Base-by-base conservation (phyloP, 1,284 basidiomycete genomes). In the Cutaneotrichosporon dermatis region DNA sequence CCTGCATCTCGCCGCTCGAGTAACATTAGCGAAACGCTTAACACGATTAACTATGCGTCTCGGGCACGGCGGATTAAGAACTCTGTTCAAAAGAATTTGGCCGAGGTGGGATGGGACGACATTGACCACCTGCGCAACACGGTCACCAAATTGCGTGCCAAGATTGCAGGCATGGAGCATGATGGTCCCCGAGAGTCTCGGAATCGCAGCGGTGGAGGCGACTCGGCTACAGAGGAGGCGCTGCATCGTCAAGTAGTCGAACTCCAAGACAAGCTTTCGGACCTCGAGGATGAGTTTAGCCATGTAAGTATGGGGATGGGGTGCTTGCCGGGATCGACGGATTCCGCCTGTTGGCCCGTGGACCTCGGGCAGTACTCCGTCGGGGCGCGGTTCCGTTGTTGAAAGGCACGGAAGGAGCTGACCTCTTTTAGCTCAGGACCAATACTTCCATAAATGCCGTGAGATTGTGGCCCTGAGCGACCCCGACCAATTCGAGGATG, bases 21-120 rank as follows among this genome's bases (percentile, higher is more conserved):
- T 95, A 99, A 99, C 77, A 85, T 90, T 4, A 87, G 83, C 65
- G 95, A 99, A 79, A 98, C 96, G 0, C 82, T 97, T 67, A 97
- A 96, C 76, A 99, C 95, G 6, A 84, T 99, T 71, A 97, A 98
- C 78, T 99, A 99, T 73, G 96, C 96, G 42, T 95, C 97, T 66
- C 89, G 96, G 35, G 96, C 95, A 1, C 82, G 94, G 66, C 96
- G 96, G 73, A 99, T 99, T 82, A 95, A 95, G 80, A 99, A 99
- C 73, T 83, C 87, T 52, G 93, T 91, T 2, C 86, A 91, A 57
- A 83, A 95, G 62, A 96, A 94, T 75, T 90, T 95, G 78, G 88
- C 88, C 69, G 96, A 99, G 78, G 91, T 92, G 54, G 96, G 95
- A 4, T 99, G 95, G 95, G 94, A 98, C 66, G 95, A 99, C 75